Evolutionary conservation across 2,329 filamentous ascomycete species (phyloP).

Genomic region (Claviceps sp.): DNA sequence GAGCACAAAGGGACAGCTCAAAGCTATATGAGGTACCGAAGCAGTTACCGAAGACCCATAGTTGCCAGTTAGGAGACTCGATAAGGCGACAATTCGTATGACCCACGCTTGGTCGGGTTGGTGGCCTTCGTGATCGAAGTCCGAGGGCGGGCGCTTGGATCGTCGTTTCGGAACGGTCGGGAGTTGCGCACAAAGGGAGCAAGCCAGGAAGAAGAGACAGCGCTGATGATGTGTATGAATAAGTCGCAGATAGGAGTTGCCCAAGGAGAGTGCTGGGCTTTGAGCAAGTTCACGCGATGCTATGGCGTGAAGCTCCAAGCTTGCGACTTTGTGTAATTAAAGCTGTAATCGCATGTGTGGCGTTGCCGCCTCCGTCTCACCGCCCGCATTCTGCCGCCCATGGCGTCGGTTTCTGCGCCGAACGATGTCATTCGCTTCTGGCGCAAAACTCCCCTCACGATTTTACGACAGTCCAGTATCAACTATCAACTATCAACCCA

Average conservation of each 20-base stretch:
- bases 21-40: no score
- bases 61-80: no score
- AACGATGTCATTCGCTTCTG: neutral
- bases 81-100: no score
- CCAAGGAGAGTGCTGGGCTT: neutral
- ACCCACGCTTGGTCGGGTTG: neutral
- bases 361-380: neutral
- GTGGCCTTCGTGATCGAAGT: neutral
- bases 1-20: no score
- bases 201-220: neutral
- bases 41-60: no score
- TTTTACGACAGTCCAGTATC: no score
- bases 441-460: no score
- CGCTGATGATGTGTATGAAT: neutral
- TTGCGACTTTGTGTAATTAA: neutral
- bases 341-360: neutral
- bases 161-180: neutral
- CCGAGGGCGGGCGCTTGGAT: neutral
- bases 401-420: neutral
- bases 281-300: neutral
- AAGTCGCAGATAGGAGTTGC: neutral
- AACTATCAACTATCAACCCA: neutral
- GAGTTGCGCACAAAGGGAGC: neutral
- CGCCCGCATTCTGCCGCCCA: constrained; percentile 1
- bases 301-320: neutral